These are phyloP conservation scores for Wilcoxina mikolae DNA, from an alignment of 495 filamentous ascomycete species.

Conservation along the genomic window DNA sequence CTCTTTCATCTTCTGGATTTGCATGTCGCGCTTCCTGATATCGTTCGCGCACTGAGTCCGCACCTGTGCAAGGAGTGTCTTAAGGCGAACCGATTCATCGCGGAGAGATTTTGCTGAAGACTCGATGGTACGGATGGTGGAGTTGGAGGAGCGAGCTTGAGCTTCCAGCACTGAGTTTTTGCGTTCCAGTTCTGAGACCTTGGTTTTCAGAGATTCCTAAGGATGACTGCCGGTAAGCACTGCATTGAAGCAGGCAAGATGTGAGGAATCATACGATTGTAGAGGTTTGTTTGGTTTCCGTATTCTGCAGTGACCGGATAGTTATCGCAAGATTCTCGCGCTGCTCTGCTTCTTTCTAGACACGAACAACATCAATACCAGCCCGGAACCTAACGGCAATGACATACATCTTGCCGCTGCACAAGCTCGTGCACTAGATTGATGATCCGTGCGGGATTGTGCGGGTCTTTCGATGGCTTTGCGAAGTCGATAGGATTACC, in stretches of 20 bases:
- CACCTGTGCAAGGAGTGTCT: constrained; percentile 63
- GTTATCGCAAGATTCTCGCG: constrained; percentile 66
- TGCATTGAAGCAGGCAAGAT: neutral
- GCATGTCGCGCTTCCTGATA: constrained; percentile 74
- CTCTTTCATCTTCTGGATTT: constrained; percentile 75
- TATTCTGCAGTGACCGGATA: constrained; percentile 55
- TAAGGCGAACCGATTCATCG: constrained; percentile 66
- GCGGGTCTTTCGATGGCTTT: constrained; percentile 50
- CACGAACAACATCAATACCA: neutral
- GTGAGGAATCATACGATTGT: constrained; percentile 35
- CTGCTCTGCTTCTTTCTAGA: constrained; percentile 73
- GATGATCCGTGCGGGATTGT: constrained; percentile 74
- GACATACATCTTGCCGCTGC: constrained; percentile 22
- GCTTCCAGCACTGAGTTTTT: constrained; percentile 60
- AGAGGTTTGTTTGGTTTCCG: constrained; percentile 53
- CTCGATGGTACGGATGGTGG: constrained; percentile 58
- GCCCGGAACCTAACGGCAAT: neutral
- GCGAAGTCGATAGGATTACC: constrained; percentile 76
- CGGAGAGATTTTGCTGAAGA: constrained; percentile 50
- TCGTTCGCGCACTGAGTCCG: constrained; percentile 80
- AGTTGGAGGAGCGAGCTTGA: constrained; percentile 51
- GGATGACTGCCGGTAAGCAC: neutral
- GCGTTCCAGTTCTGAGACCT: constrained; percentile 55
- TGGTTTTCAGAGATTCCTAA: constrained; percentile 50
- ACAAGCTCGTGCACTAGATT: constrained; percentile 87